phyloP scores from a whole-genome alignment of 345 rosid species.

The Eucalyptus cloeziana region DNA sequence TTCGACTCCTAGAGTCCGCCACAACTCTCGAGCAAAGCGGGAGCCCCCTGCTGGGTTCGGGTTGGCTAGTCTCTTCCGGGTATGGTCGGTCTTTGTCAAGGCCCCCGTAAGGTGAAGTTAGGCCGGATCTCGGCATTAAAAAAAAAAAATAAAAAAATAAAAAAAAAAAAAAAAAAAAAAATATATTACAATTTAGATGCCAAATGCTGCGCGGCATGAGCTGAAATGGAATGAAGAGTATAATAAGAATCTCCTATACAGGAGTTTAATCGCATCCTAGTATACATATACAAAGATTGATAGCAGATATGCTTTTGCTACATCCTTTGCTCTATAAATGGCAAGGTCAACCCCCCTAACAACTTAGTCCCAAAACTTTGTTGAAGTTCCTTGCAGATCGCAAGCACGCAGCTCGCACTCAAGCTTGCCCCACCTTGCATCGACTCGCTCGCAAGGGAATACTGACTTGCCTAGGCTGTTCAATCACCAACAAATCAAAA shows the following conservation, averaged over 20 bases:
- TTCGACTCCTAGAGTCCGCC: no score
- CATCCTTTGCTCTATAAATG: not conserved
- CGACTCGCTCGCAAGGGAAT: conserved; percentile 81
- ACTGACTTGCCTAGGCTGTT: conserved; percentile 61
- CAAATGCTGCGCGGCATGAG: not conserved
- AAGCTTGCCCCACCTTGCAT: conserved; percentile 98
- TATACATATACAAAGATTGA: not conserved
- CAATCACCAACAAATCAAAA: not conserved
- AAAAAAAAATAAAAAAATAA: no score
- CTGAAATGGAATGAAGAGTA: not conserved
- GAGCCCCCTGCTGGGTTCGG: no score
- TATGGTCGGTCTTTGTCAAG: no score
- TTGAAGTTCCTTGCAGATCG: conserved; percentile 61
- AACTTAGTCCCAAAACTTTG: not conserved
- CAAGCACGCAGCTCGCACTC: conserved; percentile 81
- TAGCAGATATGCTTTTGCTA: not conserved
- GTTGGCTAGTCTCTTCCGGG: no score
- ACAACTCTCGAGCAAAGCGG: no score
- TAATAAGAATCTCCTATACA: not conserved
- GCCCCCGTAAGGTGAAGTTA: no score
- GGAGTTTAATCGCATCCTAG: not conserved
- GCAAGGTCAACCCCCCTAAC: not conserved
- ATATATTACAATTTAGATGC: not conserved
- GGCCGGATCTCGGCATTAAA: no score
- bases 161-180: not conserved